phyloP scores from a whole-genome alignment of 441 rosid genomes.

The Metrosideros polymorpha region DNA sequence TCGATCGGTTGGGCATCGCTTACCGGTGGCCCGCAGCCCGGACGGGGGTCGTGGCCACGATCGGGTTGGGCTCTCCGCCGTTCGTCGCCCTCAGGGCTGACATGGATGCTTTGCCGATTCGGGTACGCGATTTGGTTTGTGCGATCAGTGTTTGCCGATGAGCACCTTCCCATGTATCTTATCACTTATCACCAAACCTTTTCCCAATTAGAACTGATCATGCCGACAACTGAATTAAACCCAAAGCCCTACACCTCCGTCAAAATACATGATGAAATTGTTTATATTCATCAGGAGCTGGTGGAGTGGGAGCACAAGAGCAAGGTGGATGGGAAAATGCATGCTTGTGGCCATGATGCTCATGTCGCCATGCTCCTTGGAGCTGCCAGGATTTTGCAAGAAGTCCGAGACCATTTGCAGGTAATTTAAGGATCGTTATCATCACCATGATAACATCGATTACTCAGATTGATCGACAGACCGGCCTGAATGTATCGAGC shows the following conservation, averaged over 20 bases:
- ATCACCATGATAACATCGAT: not conserved
- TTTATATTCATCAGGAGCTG: constrained; percentile 29
- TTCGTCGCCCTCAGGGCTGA: constrained; percentile 62
- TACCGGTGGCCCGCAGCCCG: constrained; percentile 44
- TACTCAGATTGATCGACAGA: not conserved
- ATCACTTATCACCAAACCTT: not conserved
- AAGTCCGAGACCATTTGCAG: constrained; percentile 21
- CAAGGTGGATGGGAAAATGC: constrained; percentile 61
- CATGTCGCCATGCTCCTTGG: constrained; percentile 68
- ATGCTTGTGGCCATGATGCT: constrained; percentile 63
- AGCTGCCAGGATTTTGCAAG: constrained; percentile 48
- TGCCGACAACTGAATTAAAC: not conserved
- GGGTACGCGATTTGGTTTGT: constrained; percentile 16
- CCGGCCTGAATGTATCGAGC: not conserved
- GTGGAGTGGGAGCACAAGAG: constrained; percentile 56
- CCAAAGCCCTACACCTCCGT: not conserved
- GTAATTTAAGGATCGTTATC: constrained; percentile 6
- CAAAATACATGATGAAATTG: not conserved
- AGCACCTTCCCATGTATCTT: not conserved
- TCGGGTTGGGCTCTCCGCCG: constrained; percentile 50
- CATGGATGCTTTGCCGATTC: constrained; percentile 67
- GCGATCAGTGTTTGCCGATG: not conserved
- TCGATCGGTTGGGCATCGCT: constrained; percentile 36
- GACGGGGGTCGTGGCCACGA: constrained; percentile 44
- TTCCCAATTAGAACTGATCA: not conserved